phyloP scores from a whole-genome alignment of 768 basidiomycete species.

The Boletellus ananiceps region DNA sequence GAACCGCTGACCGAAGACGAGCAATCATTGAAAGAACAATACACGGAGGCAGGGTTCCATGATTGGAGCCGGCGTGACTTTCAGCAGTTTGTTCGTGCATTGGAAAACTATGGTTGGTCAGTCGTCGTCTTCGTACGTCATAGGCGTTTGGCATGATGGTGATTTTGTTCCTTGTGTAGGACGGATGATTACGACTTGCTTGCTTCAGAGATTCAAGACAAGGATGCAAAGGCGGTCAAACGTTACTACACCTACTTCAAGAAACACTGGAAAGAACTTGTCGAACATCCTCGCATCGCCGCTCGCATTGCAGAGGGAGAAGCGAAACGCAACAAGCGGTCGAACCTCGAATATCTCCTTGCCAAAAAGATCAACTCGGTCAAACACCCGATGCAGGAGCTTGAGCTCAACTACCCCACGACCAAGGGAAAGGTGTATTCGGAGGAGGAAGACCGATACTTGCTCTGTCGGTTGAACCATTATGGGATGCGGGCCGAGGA shows the following conservation, averaged over 20 bases:
- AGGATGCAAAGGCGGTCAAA: constrained; percentile 72
- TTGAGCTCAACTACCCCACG: constrained; percentile 91
- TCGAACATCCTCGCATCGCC: constrained; percentile 74
- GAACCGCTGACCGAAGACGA: constrained; percentile 91
- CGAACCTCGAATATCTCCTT: constrained; percentile 74
- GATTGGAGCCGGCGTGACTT: constrained; percentile 93
- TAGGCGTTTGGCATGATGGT: not conserved
- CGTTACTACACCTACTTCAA: constrained; percentile 81
- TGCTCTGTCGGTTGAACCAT: constrained; percentile 83
- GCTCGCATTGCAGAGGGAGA: constrained; percentile 87
- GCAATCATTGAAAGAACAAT: constrained; percentile 70
- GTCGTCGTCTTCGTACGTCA: not conserved
- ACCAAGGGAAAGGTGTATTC: constrained; percentile 96
- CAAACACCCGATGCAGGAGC: constrained; percentile 92
- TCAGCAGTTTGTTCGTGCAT: constrained; percentile 79
- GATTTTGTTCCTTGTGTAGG: constrained; percentile 34
- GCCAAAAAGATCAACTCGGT: constrained; percentile 79
- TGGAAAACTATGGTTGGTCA: constrained; percentile 81
- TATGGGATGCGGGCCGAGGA: constrained; percentile 88
- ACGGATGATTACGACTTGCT: constrained; percentile 62
- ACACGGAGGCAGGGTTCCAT: constrained; percentile 74
- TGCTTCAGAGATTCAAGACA: constrained; percentile 80
- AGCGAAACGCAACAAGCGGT: constrained; percentile 81
- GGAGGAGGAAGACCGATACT: constrained; percentile 95
- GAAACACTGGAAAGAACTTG: constrained; percentile 76